Percentiles rank a stretch among this genome's conserved stretches.
These are phyloP conservation scores for Ophiobolus disseminans DNA, from an alignment of 2,329 filamentous ascomycete species.

Conservation along the genomic window DNA sequence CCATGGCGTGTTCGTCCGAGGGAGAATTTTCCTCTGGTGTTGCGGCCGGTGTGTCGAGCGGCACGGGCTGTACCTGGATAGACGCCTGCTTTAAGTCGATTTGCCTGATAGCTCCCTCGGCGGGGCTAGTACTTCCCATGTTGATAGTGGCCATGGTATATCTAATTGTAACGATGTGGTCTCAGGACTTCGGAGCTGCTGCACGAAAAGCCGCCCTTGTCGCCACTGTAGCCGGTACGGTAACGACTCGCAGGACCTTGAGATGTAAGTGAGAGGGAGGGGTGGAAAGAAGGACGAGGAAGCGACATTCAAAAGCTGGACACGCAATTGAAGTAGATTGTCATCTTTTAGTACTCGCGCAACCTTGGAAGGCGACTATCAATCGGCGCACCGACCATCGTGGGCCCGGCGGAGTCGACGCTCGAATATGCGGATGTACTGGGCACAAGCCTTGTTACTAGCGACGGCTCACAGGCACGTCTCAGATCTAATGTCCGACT, in stretches of 20 bases:
- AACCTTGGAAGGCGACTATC: slow-evolving; percentile 28
- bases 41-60: slow-evolving; percentile 32
- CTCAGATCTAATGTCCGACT: slow-evolving; percentile 33
- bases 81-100: slow-evolving; percentile 44
- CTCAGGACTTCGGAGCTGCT: slow-evolving; percentile 27
- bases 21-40: slow-evolving; percentile 36
- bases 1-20: slow-evolving; percentile 36
- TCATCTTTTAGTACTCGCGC: slow-evolving; percentile 48
- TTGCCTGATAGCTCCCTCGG: slow-evolving; percentile 30
- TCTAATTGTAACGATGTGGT: slow-evolving; percentile 24
- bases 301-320: slow-evolving; percentile 20
- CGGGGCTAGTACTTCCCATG: slow-evolving; percentile 36
- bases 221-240: slow-evolving; percentile 24
- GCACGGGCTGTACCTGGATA: slow-evolving; percentile 39
- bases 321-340: slow-evolving; percentile 37
- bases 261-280: slow-evolving; percentile 12
- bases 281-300: slow-evolving; percentile 13
- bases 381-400: slow-evolving; percentile 38
- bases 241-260: slow-evolving; percentile 1
- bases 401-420: slow-evolving; percentile 32
- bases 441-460: slow-evolving; percentile 47
- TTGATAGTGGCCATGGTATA: slow-evolving; percentile 43
- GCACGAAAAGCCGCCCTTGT: slow-evolving; percentile 36
- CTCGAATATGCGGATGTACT: slow-evolving; percentile 49
- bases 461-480: slow-evolving; percentile 40